phyloP scores from a whole-genome alignment of 208 protist genomes.

The Leishmania turanica region DNA sequence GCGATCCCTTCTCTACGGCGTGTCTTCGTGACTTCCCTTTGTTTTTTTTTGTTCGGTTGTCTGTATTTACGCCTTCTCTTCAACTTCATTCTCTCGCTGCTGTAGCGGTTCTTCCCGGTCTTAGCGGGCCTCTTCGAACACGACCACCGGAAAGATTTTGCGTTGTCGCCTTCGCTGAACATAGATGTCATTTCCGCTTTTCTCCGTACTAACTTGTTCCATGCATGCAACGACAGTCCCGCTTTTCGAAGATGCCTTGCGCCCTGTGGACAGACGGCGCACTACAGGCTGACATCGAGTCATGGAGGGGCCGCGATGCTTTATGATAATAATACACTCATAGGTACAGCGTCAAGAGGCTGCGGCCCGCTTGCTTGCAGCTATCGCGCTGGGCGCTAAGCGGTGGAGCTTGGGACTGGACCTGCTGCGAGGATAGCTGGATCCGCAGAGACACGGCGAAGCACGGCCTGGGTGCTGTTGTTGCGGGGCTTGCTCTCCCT shows the following conservation, averaged over 20 bases:
- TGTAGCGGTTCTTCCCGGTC: background rate
- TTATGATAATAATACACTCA: background rate
- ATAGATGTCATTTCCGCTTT: background rate
- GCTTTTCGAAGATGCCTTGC: background rate
- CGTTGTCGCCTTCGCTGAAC: no score
- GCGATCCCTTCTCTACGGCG: no score
- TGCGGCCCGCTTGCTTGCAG: background rate
- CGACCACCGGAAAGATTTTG: no score
- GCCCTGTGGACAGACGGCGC: background rate
- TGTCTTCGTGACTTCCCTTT: background rate
- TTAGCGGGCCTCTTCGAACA: no score
- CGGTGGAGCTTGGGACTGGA: background rate
- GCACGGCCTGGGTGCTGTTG: background rate
- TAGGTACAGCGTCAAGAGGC: background rate
- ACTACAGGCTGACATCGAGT: no score
- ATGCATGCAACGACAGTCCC: background rate
- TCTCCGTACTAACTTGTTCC: background rate
- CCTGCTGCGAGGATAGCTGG: background rate
- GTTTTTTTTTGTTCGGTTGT: background rate
- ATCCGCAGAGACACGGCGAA: background rate
- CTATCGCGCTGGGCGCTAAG: background rate
- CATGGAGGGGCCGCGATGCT: background rate
- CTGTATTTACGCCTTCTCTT: slow-evolving; percentile 5
- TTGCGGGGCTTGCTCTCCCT: background rate
- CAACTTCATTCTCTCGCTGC: background rate